Evolutionary conservation across 495 filamentous ascomycete genomes (phyloP).

Genomic region (Lepraria neglecta): DNA sequence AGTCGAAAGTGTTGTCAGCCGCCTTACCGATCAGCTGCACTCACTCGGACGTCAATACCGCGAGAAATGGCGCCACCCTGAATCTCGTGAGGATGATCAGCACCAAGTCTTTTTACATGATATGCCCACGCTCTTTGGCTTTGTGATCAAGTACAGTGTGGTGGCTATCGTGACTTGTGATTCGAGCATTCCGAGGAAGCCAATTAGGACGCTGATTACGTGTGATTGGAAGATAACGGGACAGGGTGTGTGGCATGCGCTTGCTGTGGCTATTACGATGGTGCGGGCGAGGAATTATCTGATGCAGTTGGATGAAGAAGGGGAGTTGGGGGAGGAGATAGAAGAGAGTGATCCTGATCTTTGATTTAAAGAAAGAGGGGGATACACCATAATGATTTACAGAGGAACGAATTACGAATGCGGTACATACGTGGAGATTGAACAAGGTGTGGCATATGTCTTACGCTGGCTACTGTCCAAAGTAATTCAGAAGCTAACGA

Average conservation of each 20-base stretch:
- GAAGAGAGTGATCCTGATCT: slow-evolving; percentile 24
- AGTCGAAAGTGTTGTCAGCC: slow-evolving; percentile 31
- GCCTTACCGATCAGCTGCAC: slow-evolving; percentile 33
- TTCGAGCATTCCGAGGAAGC: slow-evolving; percentile 21
- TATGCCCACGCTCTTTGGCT: slow-evolving; percentile 36
- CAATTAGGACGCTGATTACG: slow-evolving; percentile 29
- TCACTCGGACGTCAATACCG: slow-evolving; percentile 31
- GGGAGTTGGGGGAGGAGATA: slow-evolving; percentile 16
- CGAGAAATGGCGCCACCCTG: slow-evolving; percentile 15
- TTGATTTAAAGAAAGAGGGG: not conserved
- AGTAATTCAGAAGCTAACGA: not conserved
- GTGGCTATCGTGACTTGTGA: slow-evolving; percentile 40
- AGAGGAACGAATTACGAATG: not conserved
- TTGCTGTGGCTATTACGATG: slow-evolving; percentile 40
- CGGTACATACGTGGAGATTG: not conserved
- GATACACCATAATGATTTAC: not conserved
- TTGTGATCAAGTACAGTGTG: slow-evolving; percentile 40
- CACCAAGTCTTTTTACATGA: slow-evolving; percentile 8
- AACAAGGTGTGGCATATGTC: not conserved
- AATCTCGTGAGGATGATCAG: slow-evolving; percentile 6
- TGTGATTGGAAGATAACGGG: slow-evolving; percentile 38
- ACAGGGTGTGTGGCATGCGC: slow-evolving; percentile 46
- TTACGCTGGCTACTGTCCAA: not conserved
- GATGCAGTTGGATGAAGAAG: slow-evolving; percentile 28
- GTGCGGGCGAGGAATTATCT: slow-evolving; percentile 37